Evolutionary conservation across 768 basidiomycete genomes (phyloP).

Genomic region (Tremella mesenterica): DNA sequence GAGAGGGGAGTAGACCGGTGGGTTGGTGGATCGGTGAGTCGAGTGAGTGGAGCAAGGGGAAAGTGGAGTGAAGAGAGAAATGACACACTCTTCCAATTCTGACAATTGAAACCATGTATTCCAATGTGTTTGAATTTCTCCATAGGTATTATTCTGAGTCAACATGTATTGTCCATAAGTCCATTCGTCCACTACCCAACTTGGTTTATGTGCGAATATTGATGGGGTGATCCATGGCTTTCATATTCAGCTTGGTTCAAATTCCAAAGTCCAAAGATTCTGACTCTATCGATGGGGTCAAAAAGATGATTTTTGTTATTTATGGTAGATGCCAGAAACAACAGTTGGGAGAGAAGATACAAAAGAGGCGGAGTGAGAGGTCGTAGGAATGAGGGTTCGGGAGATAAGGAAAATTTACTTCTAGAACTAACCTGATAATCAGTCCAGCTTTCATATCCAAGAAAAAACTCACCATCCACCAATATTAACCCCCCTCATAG

Average conservation of each 20-base stretch:
- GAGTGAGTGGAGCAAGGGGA: too few relatives aligned
- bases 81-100: conserved; percentile 29
- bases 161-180: conserved; percentile 36
- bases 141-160: conserved; percentile 23
- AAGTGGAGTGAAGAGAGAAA: background rate
- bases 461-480: conserved; percentile 40
- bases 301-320: too few relatives aligned
- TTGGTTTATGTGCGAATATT: conserved; percentile 34
- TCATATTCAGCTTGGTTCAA: too few relatives aligned
- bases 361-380: background rate
- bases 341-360: too few relatives aligned
- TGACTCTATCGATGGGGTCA: too few relatives aligned
- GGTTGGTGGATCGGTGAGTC: too few relatives aligned
- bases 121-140: conserved; percentile 30
- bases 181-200: conserved; percentile 43
- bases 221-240: conserved; percentile 44
- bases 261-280: too few relatives aligned
- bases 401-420: too few relatives aligned
- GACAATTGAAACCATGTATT: conserved; percentile 31
- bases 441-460: background rate
- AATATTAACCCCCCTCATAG: conserved; percentile 40
- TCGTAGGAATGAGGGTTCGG: background rate
- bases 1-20: background rate
- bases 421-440: conserved; percentile 29
- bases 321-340: too few relatives aligned